phyloP scores from a whole-genome alignment of 2,329 filamentous ascomycete genomes.

The Trichoderma oligosporum region DNA sequence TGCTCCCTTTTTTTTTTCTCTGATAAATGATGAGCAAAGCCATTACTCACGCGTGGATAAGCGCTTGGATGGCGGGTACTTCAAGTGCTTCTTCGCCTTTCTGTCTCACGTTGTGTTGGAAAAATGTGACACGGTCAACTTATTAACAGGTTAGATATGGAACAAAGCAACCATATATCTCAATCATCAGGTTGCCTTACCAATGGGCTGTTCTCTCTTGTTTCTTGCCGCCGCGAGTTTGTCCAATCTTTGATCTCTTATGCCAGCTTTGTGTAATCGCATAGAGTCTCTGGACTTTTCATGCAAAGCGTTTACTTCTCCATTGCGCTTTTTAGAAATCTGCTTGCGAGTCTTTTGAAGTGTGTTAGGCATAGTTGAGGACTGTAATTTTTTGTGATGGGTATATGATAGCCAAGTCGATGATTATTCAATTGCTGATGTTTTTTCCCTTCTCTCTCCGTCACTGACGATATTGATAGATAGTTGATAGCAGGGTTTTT shows the following conservation, averaged over 20 bases:
- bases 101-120: conserved; percentile 61
- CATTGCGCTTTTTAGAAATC: conserved; percentile 80
- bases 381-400: not conserved
- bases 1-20: too few relatives aligned
- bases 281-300: conserved; percentile 84
- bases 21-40: not conserved
- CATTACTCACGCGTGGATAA: conserved; percentile 57
- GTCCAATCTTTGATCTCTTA: conserved; percentile 77
- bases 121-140: conserved; percentile 49
- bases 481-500: not conserved
- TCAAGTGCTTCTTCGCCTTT: conserved; percentile 47
- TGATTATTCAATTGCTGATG: not conserved
- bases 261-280: conserved; percentile 71
- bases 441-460: not conserved
- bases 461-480: not conserved
- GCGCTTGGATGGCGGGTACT: conserved; percentile 54
- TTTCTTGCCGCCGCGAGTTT: conserved; percentile 65
- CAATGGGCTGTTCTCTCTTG: conserved; percentile 69
- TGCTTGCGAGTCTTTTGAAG: conserved; percentile 83
- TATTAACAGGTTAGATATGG: conserved; percentile 19
- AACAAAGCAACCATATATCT: not conserved
- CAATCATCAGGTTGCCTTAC: conserved; percentile 44
- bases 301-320: conserved; percentile 71
- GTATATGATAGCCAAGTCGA: not conserved
- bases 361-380: conserved; percentile 65